Percentiles rank a stretch among this genome's conserved stretches.
Conservation (phyloP, 1,139 yeast genomes). For the Kodamaea plutei region DNA sequence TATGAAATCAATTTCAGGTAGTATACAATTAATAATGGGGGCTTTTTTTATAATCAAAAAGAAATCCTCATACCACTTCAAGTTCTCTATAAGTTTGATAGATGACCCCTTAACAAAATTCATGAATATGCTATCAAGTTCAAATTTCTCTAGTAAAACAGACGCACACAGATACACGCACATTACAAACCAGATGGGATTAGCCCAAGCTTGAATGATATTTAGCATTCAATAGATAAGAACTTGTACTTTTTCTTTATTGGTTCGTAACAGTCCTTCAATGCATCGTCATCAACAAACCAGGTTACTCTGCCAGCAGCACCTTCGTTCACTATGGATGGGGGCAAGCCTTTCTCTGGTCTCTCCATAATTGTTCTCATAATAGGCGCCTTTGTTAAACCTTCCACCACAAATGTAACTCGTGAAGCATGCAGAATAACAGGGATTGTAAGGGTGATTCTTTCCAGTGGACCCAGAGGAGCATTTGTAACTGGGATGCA, state of each 20-base stretch:
- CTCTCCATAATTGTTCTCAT: slow-evolving; percentile 92
- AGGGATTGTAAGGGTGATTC: slow-evolving; percentile 91
- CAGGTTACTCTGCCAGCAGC: slow-evolving; percentile 96
- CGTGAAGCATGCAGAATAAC: slow-evolving; percentile 92
- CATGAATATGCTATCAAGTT: no score
- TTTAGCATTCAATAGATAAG: slow-evolving; percentile 34
- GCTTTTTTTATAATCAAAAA: no score
- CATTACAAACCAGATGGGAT: slow-evolving; percentile 1
- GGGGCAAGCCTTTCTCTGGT: slow-evolving; percentile 94
- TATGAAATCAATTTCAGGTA: no score
- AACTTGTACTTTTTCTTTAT: slow-evolving; percentile 74
- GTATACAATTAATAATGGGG: no score
- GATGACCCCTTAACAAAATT: no score
- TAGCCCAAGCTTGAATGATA: no score
- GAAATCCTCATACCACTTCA: no score
- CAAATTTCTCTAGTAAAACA: no score
- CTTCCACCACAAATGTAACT: slow-evolving; percentile 93
- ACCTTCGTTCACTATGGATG: slow-evolving; percentile 89
- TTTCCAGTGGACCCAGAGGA: slow-evolving; percentile 81
- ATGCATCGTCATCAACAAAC: slow-evolving; percentile 97
- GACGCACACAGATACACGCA: not conserved
- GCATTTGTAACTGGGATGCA: slow-evolving; percentile 91
- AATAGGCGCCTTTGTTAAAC: slow-evolving; percentile 91
- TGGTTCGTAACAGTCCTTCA: slow-evolving; percentile 71
- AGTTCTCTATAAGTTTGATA: no score